Percentiles rank a stretch among this genome's conserved stretches.
phyloP scores from a whole-genome alignment of 2,329 filamentous ascomycete species.

The Diaporthe eres region DNA sequence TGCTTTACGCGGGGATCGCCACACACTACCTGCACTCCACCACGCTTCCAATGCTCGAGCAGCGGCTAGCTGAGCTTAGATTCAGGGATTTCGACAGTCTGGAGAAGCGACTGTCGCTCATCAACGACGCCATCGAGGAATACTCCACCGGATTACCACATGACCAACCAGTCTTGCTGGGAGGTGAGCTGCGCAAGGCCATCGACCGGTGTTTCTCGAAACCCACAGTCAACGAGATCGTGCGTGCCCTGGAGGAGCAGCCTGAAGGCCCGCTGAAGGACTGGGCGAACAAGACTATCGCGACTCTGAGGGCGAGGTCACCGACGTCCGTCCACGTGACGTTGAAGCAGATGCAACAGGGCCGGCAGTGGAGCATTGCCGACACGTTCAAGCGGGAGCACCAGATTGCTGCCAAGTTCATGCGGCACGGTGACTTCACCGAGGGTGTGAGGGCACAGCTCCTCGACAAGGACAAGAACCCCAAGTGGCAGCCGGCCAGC shows the following conservation, averaged over 20 bases:
- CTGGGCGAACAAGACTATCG: conserved; percentile 85
- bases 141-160: conserved; percentile 88
- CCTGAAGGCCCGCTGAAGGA: conserved; percentile 66
- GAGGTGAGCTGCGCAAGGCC: conserved; percentile 79
- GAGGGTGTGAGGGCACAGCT: conserved; percentile 90
- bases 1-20: conserved; percentile 91
- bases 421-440: conserved; percentile 91
- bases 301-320: conserved; percentile 82
- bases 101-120: conserved; percentile 74
- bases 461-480: conserved; percentile 74
- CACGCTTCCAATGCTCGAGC: conserved; percentile 83
- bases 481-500: conserved; percentile 82
- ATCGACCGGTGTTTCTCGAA: conserved; percentile 88
- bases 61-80: conserved; percentile 87
- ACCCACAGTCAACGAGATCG: conserved; percentile 77
- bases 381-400: conserved; percentile 91
- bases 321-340: conserved; percentile 90
- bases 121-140: conserved; percentile 93
- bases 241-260: conserved; percentile 74
- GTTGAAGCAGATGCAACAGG: conserved; percentile 84
- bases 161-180: conserved; percentile 76
- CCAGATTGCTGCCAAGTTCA: conserved; percentile 87
- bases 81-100: conserved; percentile 84
- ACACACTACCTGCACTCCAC: conserved; percentile 98
- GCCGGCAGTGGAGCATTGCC: conserved; percentile 79